These are phyloP conservation scores for Ustilago trichophora DNA, from an alignment of 1,284 basidiomycete species.

Conservation along the genomic window DNA sequence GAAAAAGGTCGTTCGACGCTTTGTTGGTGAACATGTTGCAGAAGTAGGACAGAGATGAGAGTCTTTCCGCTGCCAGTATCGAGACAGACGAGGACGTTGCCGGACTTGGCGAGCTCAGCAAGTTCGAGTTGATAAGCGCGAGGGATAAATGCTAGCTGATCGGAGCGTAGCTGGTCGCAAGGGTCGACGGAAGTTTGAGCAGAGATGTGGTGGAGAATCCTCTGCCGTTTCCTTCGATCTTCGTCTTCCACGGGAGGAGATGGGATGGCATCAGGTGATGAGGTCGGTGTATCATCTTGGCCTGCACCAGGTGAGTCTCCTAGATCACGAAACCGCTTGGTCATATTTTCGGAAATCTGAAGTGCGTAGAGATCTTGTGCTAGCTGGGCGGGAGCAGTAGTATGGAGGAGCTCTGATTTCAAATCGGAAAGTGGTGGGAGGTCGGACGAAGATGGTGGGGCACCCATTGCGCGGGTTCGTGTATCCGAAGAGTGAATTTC, in stretches of 20 bases:
- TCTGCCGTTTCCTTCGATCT: constrained; percentile 8
- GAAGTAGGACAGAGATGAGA: constrained; percentile 52
- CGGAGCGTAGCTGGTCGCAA: constrained; percentile 20
- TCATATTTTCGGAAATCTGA: constrained; percentile 8
- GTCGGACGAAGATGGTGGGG: background rate
- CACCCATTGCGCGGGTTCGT: background rate
- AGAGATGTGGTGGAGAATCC: constrained; percentile 17
- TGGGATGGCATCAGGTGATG: background rate
- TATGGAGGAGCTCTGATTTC: too few species aligned
- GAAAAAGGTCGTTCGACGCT: background rate
- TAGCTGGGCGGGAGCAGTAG: background rate
- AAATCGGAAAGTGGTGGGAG: background rate
- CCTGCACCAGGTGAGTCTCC: background rate
- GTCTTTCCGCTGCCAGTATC: constrained; percentile 60
- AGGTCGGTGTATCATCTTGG: background rate
- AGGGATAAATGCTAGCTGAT: constrained; percentile 26
- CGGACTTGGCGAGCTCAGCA: constrained; percentile 24
- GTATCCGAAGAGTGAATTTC: background rate
- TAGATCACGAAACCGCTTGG: constrained; percentile 10
- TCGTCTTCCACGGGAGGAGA: background rate
- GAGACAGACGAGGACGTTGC: constrained; percentile 54
- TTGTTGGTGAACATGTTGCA: constrained; percentile 39
- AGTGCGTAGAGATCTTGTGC: background rate
- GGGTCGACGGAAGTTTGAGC: constrained; percentile 21
- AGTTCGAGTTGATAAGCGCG: constrained; percentile 40